A percentile compares a stretch with the other conserved stretches of the same genome.
Evolutionary conservation across 1,284 basidiomycete species (phyloP).

Genomic region (Ceratobasidium theobromae): DNA sequence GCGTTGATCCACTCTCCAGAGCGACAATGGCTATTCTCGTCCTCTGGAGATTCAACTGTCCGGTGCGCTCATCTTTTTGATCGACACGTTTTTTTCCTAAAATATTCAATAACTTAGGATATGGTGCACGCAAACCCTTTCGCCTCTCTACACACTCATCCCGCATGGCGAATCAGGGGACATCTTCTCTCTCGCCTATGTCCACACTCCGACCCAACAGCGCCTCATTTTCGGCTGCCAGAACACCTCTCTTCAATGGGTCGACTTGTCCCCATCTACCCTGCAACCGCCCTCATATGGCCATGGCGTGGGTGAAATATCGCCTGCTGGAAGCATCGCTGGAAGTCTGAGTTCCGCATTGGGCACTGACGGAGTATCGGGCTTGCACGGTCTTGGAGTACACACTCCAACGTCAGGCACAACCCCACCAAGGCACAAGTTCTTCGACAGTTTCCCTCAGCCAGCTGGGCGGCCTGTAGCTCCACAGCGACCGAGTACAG

Average conservation of each 20-base stretch:
- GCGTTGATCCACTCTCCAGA: constrained; percentile 77
- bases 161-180: constrained; percentile 88
- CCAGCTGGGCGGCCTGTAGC: constrained; percentile 62
- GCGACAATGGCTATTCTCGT: constrained; percentile 82
- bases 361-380: constrained; percentile 33
- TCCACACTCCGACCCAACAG: constrained; percentile 56
- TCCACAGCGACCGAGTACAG: neutral
- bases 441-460: constrained; percentile 78
- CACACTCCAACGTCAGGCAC: constrained; percentile 49
- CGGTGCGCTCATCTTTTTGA: constrained; percentile 47
- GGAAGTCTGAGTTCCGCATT: neutral
- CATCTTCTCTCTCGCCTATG: constrained; percentile 85
- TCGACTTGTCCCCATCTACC: constrained; percentile 53
- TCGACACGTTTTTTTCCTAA: neutral
- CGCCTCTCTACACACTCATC: constrained; percentile 73
- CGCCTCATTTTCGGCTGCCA: constrained; percentile 83
- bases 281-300: constrained; percentile 30
- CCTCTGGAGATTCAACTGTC: constrained; percentile 47
- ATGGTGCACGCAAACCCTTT: constrained; percentile 78
- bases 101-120: constrained; percentile 48
- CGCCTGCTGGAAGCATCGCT: neutral
- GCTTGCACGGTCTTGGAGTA: constrained; percentile 42
- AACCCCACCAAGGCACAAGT: constrained; percentile 59
- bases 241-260: constrained; percentile 87
- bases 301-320: neutral